Base-by-base conservation (phyloP, 805 yeast genomes). In the Debaryomyces maramus region DNA sequence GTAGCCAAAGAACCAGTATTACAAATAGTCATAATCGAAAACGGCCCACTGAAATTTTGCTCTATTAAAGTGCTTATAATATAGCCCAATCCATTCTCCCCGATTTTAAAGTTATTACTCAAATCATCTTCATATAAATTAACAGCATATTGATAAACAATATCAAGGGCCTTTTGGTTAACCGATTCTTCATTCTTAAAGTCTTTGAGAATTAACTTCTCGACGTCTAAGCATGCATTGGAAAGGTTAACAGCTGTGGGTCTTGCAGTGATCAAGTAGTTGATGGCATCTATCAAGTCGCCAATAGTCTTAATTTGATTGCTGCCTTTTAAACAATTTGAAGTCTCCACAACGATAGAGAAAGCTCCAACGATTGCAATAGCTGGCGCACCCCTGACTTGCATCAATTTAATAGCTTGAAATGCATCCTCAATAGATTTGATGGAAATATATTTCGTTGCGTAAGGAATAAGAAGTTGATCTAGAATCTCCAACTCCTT, bases 371-470 rank as follows among this genome's bases (percentile, higher is more conserved):
- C 97, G 42, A 91, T 87, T 46, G 97, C 97, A 57, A 91, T 91
- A 1, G 98, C 98, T 0, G 99, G 99, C 0, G 99, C 99, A 27
- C 99, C 99, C 59, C 99, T 75, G 4, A 95, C 97, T 53, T 87
- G 89, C 99, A 91, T 91, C 42, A 73, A 73, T 56, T 81, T 83
- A 60, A 91, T 91, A n/a, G 86, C 95, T 14, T 74, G 72, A 62
- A 67, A 88, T 3, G 95, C 97, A 58, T 84, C 89, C 34, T 82
- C 82, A 36, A 87, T 80, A 13, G 79, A 67, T 27, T 66, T 48
- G 42, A 91, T 77, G 1, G 72, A 58, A 15, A 90, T 66, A 60
- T 88, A 91, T 35, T 69, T 73, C 1, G 95, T 79, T 38, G 83
- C 73, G 50, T 87, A 88, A 0, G 99, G 99, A 26, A 91, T 75